These are phyloP conservation scores for Acidomyces sp. DNA, from an alignment of 495 filamentous ascomycete species.

Conservation along the genomic window DNA sequence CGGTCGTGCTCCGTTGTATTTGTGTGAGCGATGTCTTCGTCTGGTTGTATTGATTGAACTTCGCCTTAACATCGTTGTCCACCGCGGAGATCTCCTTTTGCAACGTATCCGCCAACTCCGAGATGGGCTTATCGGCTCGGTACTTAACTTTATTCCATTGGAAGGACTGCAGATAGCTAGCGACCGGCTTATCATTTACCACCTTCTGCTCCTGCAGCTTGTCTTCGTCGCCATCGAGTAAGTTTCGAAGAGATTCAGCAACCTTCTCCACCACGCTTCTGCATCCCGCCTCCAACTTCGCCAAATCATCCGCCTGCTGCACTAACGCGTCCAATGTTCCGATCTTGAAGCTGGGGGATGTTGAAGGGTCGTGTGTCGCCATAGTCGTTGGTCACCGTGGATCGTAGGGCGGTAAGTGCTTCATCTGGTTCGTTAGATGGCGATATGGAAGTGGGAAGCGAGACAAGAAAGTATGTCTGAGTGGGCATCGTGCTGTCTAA, in stretches of 20 bases:
- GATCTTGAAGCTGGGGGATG: constrained; percentile 92
- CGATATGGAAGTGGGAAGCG: constrained; percentile 60
- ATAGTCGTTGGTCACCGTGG: constrained; percentile 60
- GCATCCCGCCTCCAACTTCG: constrained; percentile 70
- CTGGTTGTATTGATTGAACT: constrained; percentile 84
- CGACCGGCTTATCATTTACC: constrained; percentile 91
- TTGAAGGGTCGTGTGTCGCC: constrained; percentile 64
- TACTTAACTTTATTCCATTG: constrained; percentile 96
- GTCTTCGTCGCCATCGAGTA: constrained; percentile 71
- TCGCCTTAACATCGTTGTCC: constrained; percentile 87
- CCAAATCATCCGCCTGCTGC: constrained; percentile 87
- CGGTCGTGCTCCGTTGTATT: constrained; percentile 77
- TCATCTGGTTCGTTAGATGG: constrained; percentile 64
- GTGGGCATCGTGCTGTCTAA: constrained; percentile 39
- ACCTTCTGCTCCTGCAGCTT: constrained; percentile 78
- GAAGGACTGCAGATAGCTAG: constrained; percentile 81
- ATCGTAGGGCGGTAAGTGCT: constrained; percentile 55
- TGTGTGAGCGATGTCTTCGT: constrained; percentile 67
- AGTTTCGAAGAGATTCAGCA: constrained; percentile 63
- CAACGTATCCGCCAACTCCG: constrained; percentile 69
- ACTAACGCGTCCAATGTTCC: constrained; percentile 93
- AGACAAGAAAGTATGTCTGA: constrained; percentile 43
- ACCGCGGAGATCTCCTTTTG: constrained; percentile 48
- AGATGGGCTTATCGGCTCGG: constrained; percentile 73
- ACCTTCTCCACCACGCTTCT: constrained; percentile 79